Conservation (phyloP, 1,139 yeast species). For the Blastobotrys apis region DNA sequence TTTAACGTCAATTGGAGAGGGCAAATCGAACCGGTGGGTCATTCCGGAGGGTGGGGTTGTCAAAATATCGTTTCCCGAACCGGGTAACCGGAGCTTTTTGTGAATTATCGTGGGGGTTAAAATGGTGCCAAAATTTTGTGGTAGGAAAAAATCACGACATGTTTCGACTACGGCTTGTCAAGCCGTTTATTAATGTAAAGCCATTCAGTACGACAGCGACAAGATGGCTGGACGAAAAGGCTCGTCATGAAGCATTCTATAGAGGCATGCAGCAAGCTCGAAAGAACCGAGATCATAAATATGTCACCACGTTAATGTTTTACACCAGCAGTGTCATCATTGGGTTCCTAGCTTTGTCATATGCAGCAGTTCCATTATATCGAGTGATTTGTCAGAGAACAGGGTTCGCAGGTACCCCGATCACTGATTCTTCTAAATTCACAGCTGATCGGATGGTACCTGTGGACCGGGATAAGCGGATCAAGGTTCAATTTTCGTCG, state of each 20-base stretch:
- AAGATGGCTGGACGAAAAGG: conserved; percentile 9
- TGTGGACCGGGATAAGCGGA: conserved; percentile 78
- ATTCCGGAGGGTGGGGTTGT: too few species aligned
- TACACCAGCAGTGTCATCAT: conserved; percentile 71
- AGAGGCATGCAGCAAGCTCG: conserved; percentile 34
- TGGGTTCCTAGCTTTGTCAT: conserved; percentile 72
- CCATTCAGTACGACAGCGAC: neutral
- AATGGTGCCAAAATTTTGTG: too few species aligned
- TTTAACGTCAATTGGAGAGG: too few species aligned
- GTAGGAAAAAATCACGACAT: too few species aligned
- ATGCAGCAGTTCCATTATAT: conserved; percentile 90
- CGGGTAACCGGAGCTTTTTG: too few species aligned
- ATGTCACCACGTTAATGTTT: conserved; percentile 52
- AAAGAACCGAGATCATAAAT: conserved; percentile 33
- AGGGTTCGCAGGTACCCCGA: conserved; percentile 94
- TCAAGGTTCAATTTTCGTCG: conserved; percentile 80
- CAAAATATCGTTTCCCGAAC: too few species aligned
- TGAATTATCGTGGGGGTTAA: too few species aligned
- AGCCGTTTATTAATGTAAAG: too few species aligned
- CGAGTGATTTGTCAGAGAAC: conserved; percentile 91
- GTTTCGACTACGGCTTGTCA: too few species aligned
- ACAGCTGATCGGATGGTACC: conserved; percentile 87
- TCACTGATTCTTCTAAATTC: conserved; percentile 74
- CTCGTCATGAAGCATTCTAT: conserved; percentile 23
- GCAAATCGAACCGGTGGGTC: too few species aligned